Evolutionary conservation across 306 rosid species (phyloP), one percentile per base, ranked within the genome.

Genomic region (Vigna reflexopilosa): DNA sequence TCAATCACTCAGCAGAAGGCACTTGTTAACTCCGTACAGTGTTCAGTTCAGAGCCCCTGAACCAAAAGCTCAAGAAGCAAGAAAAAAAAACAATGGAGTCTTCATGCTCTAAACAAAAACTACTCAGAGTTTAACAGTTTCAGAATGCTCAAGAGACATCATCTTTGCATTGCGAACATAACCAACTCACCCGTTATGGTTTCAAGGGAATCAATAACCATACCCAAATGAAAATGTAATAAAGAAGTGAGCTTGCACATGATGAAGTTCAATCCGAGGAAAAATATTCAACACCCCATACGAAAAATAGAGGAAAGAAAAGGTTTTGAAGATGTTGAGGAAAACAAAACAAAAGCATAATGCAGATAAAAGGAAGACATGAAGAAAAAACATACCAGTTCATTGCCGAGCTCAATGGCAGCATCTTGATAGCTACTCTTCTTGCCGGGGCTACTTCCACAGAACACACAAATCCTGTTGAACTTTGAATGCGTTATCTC

Each of bases 361-460:
- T 45, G 36, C 6, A 3, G 5, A 8, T 6, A 67, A 20, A 50
- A 42, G 4, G 36, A 22, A 52, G 34, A 16, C 4, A 24, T 24
- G 22, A 8, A 54, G 8, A 12, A 11, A 11, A 0, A 56, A 36
- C 14, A 20, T 63, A 96, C 99, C 99, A 96, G 87, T 83, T 96
- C 98, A 61, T 91, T 85, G 86, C 97, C 99, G 71, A 96, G 99
- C 49, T 91, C 82, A 85, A 88, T 90, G 81, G 99, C 99, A 83
- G 98, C 96, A 68, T 93, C 98, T 47, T 91, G 99, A 73, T 96
- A 96, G 77, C 91, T 93, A 75, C 81, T 90, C 85, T 96, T 96
- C 85, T 91, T 96, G 70, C 99, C 99, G 8, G 90, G 99, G 86
- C 99, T 96, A 79, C 99, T 96, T 15, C 99, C 99, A 84, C 99